Evolutionary conservation across 176 grass and related monocot species (phyloP).

Genomic region (Musa acuminata): DNA sequence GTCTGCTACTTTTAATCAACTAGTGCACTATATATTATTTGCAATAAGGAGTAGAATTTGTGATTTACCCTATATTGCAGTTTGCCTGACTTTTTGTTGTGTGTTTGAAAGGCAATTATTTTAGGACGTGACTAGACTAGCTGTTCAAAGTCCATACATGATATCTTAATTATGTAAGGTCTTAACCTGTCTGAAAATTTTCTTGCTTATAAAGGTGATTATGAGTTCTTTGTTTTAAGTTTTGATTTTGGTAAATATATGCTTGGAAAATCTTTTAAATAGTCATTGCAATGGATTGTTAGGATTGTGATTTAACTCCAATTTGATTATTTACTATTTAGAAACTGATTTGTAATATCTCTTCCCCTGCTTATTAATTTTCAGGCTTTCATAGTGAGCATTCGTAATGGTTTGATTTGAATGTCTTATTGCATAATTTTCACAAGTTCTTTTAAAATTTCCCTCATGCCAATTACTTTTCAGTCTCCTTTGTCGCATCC

Average conservation of each 20-base stretch:
- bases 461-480: neutral
- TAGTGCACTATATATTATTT: neutral
- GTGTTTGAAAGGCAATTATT: neutral
- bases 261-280: too few relatives aligned
- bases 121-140: neutral
- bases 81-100: neutral
- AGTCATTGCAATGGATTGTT: too few relatives aligned
- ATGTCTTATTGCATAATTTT: neutral
- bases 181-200: neutral
- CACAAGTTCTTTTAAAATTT: neutral
- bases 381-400: neutral
- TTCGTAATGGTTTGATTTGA: neutral
- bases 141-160: neutral
- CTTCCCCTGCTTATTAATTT: neutral
- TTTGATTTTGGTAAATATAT: too few relatives aligned
- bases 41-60: neutral
- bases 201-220: neutral
- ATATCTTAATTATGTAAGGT: neutral
- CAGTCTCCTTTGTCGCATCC: neutral
- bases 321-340: too few relatives aligned
- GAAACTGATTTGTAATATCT: too few relatives aligned
- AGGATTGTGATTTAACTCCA: too few relatives aligned
- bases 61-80: too few relatives aligned
- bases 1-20: neutral
- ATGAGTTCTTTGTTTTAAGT: neutral